Conservation (phyloP, 345 rosid species). For the Gynandropsis gynandra region DNA sequence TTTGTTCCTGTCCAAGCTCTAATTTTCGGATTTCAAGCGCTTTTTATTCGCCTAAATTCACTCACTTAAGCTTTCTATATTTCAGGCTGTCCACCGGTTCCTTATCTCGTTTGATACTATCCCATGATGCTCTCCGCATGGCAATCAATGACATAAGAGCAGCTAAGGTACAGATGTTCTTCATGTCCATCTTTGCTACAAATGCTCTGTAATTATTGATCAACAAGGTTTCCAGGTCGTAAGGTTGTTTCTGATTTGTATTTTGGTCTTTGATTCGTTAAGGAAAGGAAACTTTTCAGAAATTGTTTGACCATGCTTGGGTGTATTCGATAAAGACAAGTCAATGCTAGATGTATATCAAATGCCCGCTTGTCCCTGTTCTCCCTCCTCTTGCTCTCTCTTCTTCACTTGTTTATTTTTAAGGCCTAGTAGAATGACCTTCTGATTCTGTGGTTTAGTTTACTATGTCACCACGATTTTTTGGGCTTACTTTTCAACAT, state of each 20-base stretch:
- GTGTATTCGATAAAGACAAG: background rate
- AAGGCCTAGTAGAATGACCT: background rate
- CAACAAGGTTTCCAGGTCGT: background rate
- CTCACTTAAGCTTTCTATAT: background rate
- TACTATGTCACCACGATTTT: constrained; percentile 7
- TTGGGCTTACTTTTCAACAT: constrained; percentile 2
- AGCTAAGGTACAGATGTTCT: constrained; percentile 46
- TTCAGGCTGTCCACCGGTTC: constrained; percentile 91
- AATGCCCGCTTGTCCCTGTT: constrained; percentile 2
- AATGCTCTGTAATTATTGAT: constrained; percentile 5
- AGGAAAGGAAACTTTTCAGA: background rate
- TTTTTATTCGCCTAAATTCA: constrained; percentile 2
- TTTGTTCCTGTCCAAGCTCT: constrained; percentile 2
- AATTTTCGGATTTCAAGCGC: background rate
- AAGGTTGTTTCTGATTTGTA: background rate
- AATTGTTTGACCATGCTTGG: constrained; percentile 2
- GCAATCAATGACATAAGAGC: constrained; percentile 72
- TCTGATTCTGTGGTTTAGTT: background rate
- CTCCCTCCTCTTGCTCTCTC: background rate
- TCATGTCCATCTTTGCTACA: background rate
- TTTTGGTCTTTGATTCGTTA: background rate
- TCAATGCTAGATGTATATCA: background rate
- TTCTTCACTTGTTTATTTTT: background rate
- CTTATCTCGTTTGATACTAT: constrained; percentile 75
- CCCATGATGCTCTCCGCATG: constrained; percentile 74